Evolutionary conservation across 2,329 filamentous ascomycete genomes (phyloP).

Genomic region (Xylaria sp.): DNA sequence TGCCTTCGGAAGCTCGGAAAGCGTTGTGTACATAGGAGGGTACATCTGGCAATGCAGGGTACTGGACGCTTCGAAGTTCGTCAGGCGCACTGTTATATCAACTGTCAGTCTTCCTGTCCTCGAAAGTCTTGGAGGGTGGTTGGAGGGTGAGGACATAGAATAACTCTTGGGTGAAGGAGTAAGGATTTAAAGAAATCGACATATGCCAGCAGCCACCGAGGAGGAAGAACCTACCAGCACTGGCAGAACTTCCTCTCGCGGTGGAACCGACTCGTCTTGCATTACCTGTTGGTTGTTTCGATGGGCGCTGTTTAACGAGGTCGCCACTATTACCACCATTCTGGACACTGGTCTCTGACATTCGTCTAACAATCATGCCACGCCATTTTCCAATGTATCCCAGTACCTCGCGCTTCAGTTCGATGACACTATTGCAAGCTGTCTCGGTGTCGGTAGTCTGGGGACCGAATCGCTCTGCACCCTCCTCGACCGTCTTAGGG

Average conservation of each 20-base stretch:
- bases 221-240: conserved; percentile 35
- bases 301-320: conserved; percentile 11
- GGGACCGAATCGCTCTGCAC: conserved; percentile 22
- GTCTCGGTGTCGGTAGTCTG: conserved; percentile 37
- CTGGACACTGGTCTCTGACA: conserved; percentile 61
- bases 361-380: conserved; percentile 59
- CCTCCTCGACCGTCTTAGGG: conserved; percentile 31
- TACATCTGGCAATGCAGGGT: conserved; percentile 46
- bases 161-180: neutral
- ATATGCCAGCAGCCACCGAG: conserved; percentile 14
- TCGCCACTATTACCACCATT: conserved; percentile 33
- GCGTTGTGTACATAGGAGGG: conserved; percentile 53
- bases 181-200: conserved; percentile 14
- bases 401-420: conserved; percentile 65
- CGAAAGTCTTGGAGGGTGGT: neutral
- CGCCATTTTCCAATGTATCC: conserved; percentile 78
- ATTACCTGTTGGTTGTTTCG: conserved; percentile 25
- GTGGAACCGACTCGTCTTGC: conserved; percentile 35
- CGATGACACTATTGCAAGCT: conserved; percentile 40
- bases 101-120: conserved; percentile 17
- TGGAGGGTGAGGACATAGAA: neutral
- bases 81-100: conserved; percentile 26
- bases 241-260: conserved; percentile 31
- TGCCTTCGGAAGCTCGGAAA: conserved; percentile 54
- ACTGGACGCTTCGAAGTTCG: conserved; percentile 43